These are phyloP conservation scores for Sphaerulina vaccinii DNA, from an alignment of 2,329 filamentous ascomycete species.

Conservation along the genomic window DNA sequence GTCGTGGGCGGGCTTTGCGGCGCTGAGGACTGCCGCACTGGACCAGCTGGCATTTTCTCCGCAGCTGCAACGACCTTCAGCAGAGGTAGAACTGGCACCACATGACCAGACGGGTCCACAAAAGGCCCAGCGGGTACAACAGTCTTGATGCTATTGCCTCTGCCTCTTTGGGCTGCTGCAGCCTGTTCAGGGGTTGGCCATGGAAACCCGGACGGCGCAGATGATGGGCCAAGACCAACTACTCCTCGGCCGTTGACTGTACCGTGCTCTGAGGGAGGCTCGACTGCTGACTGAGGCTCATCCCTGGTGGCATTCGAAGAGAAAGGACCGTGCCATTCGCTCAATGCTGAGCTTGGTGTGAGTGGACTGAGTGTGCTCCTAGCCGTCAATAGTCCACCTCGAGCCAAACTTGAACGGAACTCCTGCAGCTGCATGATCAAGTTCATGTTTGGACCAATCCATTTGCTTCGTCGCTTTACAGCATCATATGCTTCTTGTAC, in stretches of 20 bases:
- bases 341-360: constrained; percentile 36
- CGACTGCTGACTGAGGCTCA: constrained; percentile 27
- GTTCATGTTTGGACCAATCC: constrained; percentile 91
- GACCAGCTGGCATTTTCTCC: constrained; percentile 7
- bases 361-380: constrained; percentile 37
- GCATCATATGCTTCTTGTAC: constrained; percentile 82
- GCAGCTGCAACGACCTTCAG: constrained; percentile 28
- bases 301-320: constrained; percentile 23
- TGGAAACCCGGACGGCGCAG: constrained; percentile 62
- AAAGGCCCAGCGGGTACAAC: constrained; percentile 55
- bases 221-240: constrained; percentile 60
- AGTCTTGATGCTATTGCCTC: constrained; percentile 23
- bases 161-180: neutral
- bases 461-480: constrained; percentile 76
- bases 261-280: constrained; percentile 13
- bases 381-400: constrained; percentile 37
- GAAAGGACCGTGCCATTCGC: constrained; percentile 36
- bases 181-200: constrained; percentile 55
- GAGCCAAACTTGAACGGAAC: constrained; percentile 56
- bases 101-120: constrained; percentile 38
- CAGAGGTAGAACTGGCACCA: constrained; percentile 36
- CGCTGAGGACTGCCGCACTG: constrained; percentile 5
- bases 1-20: neutral
- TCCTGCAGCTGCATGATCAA: constrained; percentile 86
- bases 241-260: constrained; percentile 31